Percentiles rank a stretch among this genome's conserved stretches.
Conservation (phyloP, 805 yeast genomes). For the Candida saitoana region DNA sequence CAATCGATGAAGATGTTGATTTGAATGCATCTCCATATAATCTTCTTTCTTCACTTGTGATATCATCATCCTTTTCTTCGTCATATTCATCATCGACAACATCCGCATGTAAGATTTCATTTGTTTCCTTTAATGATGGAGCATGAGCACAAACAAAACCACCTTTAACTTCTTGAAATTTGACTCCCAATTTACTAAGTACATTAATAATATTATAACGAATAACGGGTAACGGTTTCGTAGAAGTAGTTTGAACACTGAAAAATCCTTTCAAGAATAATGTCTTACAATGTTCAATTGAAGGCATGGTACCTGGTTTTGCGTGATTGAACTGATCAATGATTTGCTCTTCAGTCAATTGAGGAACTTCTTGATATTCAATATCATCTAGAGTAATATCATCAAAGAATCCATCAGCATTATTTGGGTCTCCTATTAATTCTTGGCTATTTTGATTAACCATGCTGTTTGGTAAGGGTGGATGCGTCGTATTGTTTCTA, state of each 20-base stretch:
- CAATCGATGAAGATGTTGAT: slow-evolving; percentile 29
- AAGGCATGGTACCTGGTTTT: slow-evolving; percentile 79
- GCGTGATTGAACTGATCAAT: slow-evolving; percentile 48
- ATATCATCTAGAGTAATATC: slow-evolving; percentile 46
- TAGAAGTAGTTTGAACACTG: slow-evolving; percentile 91
- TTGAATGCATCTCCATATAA: slow-evolving; percentile 40
- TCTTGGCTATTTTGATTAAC: slow-evolving; percentile 45
- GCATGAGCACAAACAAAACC: slow-evolving; percentile 83
- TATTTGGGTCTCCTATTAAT: slow-evolving; percentile 18
- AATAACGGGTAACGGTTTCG: slow-evolving; percentile 85
- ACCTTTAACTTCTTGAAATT: slow-evolving; percentile 85
- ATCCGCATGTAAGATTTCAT: slow-evolving; percentile 2
- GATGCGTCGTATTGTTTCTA: slow-evolving; percentile 21
- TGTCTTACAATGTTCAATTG: slow-evolving; percentile 89
- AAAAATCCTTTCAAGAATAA: slow-evolving; percentile 89
- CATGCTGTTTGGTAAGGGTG: slow-evolving; percentile 44
- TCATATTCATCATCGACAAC: slow-evolving; percentile 10
- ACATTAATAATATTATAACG: slow-evolving; percentile 79
- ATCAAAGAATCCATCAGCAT: slow-evolving; percentile 52
- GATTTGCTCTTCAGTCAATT: slow-evolving; percentile 37
- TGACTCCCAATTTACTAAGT: slow-evolving; percentile 70
- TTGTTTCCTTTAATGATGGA: slow-evolving; percentile 37
- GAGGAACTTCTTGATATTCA: slow-evolving; percentile 30
- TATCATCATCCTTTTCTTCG: slow-evolving; percentile 12
- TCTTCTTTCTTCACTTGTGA: slow-evolving; percentile 27